Evolutionary conservation across 2,329 filamentous ascomycete genomes (phyloP).

Genomic region (Chaetomium sp.): DNA sequence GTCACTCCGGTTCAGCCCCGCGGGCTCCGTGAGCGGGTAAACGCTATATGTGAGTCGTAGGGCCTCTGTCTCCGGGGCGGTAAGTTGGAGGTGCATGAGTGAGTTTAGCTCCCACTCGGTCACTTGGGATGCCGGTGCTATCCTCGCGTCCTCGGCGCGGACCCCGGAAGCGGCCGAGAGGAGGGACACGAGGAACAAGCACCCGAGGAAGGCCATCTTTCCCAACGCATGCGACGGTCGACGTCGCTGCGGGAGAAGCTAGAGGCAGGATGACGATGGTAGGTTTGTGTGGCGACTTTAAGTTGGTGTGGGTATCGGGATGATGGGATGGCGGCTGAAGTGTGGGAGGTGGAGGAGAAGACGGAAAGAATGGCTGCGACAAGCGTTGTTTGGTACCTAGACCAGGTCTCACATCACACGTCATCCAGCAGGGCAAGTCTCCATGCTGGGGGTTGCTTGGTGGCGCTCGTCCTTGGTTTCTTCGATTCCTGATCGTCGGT

Average conservation of each 20-base stretch:
- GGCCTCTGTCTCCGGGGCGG: slow-evolving; percentile 36
- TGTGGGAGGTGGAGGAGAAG: slow-evolving; percentile 1
- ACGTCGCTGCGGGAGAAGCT: slow-evolving; percentile 40
- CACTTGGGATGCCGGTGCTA: slow-evolving; percentile 40
- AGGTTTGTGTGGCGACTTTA: slow-evolving; percentile 17
- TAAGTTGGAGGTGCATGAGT: slow-evolving; percentile 47
- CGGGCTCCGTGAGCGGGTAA: slow-evolving; percentile 48
- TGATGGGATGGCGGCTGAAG: neutral
- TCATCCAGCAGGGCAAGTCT: slow-evolving; percentile 34
- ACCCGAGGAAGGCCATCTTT: slow-evolving; percentile 41
- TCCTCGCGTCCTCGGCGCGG: slow-evolving; percentile 25
- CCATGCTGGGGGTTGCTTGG: slow-evolving; percentile 24
- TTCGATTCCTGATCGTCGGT: slow-evolving; percentile 38
- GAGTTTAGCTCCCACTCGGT: slow-evolving; percentile 46
- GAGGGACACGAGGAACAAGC: slow-evolving; percentile 40
- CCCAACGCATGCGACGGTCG: slow-evolving; percentile 41
- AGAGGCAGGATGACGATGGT: slow-evolving; percentile 20
- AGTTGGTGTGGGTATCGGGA: slow-evolving; percentile 26
- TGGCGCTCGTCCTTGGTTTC: slow-evolving; percentile 31
- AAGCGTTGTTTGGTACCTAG: slow-evolving; percentile 32
- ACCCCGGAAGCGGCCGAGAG: slow-evolving; percentile 39
- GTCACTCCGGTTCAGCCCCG: slow-evolving; percentile 48
- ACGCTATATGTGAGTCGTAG: slow-evolving; percentile 40
- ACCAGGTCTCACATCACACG: slow-evolving; percentile 37
- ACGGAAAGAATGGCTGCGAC: slow-evolving; percentile 27